Evolutionary conservation across 129 eudicot genomes (phyloP), one percentile per base, ranked within the genome.

Genomic region (Ambrosia artemisiifolia): DNA sequence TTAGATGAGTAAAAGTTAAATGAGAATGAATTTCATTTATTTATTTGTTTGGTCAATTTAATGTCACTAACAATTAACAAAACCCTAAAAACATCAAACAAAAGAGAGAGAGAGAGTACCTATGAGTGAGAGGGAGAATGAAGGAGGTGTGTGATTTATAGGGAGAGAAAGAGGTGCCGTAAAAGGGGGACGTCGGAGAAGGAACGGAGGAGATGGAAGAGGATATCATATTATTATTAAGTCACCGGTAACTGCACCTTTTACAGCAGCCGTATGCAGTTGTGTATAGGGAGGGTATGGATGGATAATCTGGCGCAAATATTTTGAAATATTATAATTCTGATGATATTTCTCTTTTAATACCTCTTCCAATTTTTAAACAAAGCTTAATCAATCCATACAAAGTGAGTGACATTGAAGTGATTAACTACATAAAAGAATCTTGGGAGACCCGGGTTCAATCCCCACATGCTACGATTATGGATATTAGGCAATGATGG

Each of bases 81-180:
- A 71, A 14, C 72, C 82, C 77, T 71, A 64, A 55, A 61, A 38
- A 24, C 2, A 36, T 30, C 63, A 30, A 12, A 35, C 5, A 35
- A 33, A 9, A 35, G 63, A 73, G 63, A 48, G n/a, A 13, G 43
- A 60, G 35, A 71, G 42, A 35, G 10, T 71, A 78, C 72, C 72
- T 78, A 17, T 40, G 38, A 63, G 32, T 71, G 17, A 40, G 72
- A 62, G 72, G 77, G 40, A 57, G 42, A 46, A 14, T 69, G 47
- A 11, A 7, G 34, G 57, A 75, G 20, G 64, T 20, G 63, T 14
- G 71, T 42, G 28, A 63, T 63, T 78, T 33, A 51, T 64, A 72
- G 50, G 54, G 73, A 44, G 53, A 78, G 77, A 71, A 6, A 28
- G 75, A 49, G 46, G 75, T 14, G 71, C 82, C 77, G 82, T 71